These are phyloP conservation scores for Solanum hybrid DNA, from an alignment of 305 asterid genomes.

Conservation along the genomic window DNA sequence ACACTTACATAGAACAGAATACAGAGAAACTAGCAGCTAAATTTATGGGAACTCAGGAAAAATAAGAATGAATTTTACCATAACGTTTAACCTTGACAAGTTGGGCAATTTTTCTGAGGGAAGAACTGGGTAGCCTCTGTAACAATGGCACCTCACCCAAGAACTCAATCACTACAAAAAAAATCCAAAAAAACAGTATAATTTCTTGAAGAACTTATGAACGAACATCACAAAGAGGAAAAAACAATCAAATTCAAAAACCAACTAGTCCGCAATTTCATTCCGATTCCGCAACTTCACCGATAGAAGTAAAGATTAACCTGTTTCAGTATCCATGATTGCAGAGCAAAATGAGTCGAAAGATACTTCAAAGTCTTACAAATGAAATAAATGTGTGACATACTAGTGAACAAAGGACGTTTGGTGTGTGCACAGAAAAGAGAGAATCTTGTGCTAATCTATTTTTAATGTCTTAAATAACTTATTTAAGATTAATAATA, in stretches of 20 bases:
- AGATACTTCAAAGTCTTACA: neutral
- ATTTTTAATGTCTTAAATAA: neutral
- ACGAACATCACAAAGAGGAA: neutral
- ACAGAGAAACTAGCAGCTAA: neutral
- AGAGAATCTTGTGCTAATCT: neutral
- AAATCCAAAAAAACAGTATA: neutral
- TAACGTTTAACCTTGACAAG: slow-evolving; percentile 46
- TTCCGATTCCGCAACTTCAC: neutral
- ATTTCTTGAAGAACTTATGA: neutral
- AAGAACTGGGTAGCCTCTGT: slow-evolving; percentile 77
- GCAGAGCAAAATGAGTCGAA: neutral
- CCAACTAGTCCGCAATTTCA: neutral
- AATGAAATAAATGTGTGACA: neutral
- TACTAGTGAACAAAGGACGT: neutral
- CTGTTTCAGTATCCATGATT: slow-evolving; percentile 13
- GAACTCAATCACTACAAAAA: slow-evolving; percentile 67
- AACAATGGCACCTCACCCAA: slow-evolving; percentile 87
- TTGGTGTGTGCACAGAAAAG: neutral
- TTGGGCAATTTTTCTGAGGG: slow-evolving; percentile 63
- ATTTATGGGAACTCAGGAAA: neutral
- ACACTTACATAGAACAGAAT: neutral
- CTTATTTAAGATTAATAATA: neutral
- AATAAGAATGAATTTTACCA: slow-evolving; percentile 27
- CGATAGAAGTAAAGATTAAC: slow-evolving; percentile 3
- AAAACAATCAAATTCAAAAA: neutral